Percentiles rank a stretch among this genome's conserved stretches.
phyloP scores from a whole-genome alignment of 805 yeast genomes.

The Helenozyma baotianmanensis region DNA sequence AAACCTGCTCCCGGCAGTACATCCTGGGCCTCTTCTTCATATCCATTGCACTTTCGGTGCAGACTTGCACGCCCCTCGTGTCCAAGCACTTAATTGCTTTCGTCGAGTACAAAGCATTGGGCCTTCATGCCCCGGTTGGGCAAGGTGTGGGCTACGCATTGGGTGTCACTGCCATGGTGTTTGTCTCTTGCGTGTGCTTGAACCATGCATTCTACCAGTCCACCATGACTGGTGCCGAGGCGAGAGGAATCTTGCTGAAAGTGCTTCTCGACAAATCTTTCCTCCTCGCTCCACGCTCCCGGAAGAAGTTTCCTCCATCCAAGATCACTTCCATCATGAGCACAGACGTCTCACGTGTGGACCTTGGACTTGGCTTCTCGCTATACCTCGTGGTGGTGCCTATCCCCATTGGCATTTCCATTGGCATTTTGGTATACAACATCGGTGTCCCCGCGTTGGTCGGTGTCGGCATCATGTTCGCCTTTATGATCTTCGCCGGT shows the following conservation, averaged over 20 bases:
- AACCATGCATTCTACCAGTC: slow-evolving; percentile 4
- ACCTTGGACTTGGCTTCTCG: slow-evolving; percentile 5
- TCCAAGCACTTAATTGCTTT: slow-evolving; percentile 4
- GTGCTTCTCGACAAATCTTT: slow-evolving; percentile 8
- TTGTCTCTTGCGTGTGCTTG: not conserved
- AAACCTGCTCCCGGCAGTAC: slow-evolving; percentile 1
- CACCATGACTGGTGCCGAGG: slow-evolving; percentile 3
- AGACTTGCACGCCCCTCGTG: slow-evolving; percentile 4
- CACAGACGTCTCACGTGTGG: slow-evolving; percentile 7
- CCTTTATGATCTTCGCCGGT: slow-evolving; percentile 1
- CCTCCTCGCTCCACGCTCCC: slow-evolving; percentile 1
- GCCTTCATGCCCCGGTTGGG: not conserved
- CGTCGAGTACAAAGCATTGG: slow-evolving; percentile 1
- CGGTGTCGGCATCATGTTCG: slow-evolving; percentile 6
- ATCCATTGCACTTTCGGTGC: slow-evolving; percentile 1
- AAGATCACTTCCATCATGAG: slow-evolving; percentile 8
- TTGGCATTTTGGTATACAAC: slow-evolving; percentile 7
- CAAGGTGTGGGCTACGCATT: slow-evolving; percentile 9
- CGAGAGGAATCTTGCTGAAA: slow-evolving; percentile 3
- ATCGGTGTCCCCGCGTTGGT: slow-evolving; percentile 4
- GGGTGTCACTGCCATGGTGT: slow-evolving; percentile 2
- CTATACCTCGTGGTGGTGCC: slow-evolving; percentile 1
- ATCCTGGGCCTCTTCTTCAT: not conserved
- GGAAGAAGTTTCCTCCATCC: slow-evolving; percentile 2
- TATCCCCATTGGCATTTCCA: slow-evolving; percentile 5